Base-by-base conservation (phyloP, 129 eudicot genomes). In the Flaveria linearis region DNA sequence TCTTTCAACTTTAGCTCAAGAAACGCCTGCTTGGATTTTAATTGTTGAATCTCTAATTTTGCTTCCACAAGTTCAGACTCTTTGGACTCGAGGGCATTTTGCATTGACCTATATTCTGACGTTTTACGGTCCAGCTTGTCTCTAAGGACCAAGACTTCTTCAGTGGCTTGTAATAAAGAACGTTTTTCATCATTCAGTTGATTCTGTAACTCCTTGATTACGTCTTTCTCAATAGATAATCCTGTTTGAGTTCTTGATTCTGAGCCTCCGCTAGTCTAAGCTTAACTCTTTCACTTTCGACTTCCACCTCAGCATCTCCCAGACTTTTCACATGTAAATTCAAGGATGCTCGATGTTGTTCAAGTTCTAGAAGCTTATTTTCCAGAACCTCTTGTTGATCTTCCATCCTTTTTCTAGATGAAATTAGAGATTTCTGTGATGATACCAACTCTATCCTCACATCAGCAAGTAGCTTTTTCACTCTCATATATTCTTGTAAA, bases 11-110 rank as follows among this genome's bases (percentile, higher is more conserved):
- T 57, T 17, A 62, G 76, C 65, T 84, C 84, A 51, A 88, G 88
- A 47, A 85, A 91, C 47, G 80, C 68, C 14, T 75, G 90, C 80
- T 84, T 87, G 49, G 92, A 85, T 65, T 79, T 86, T 53, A 87
- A 82, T 65, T 81, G 85, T 63, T 94, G 96, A 64, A 94, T 89
- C 84, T 88, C 90, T 20, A 91, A 62, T 76, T 87, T 90, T 56
- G 96, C 96, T 63, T 93, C 96, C 66, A 93, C 96, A 64, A 93
- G 67, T 76, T 90, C 90, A 17, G 84, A 68, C 71, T 93, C 97
- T 83, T 87, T 93, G 18, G 76, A 85, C 83, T 70, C 70, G 4
- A 93, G 90, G 71, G 53, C 84, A 64, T 69, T 75, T 67, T 73
- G 74, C 68, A 85, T 55, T 65, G 85, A 85, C 76, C 50, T 77